These are phyloP conservation scores for Candida manassasensis DNA, from an alignment of 805 yeast genomes.

Conservation along the genomic window DNA sequence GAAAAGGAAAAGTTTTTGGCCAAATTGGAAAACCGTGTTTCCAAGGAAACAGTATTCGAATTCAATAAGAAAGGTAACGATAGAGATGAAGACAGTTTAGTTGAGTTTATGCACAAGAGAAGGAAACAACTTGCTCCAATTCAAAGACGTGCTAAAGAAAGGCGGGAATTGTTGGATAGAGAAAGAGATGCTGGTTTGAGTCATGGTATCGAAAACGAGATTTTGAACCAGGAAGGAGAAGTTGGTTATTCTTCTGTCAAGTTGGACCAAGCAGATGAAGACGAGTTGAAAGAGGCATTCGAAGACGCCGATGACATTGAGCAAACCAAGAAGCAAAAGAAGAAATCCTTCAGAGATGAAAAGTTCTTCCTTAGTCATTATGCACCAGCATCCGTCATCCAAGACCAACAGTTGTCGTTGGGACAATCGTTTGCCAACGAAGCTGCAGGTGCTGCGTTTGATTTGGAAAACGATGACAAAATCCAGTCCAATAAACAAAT, in stretches of 20 bases:
- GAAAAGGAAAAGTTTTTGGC: constrained; percentile 72
- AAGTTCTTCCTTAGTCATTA: constrained; percentile 80
- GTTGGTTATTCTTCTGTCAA: constrained; percentile 43
- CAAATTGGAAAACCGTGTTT: constrained; percentile 60
- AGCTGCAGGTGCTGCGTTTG: constrained; percentile 84
- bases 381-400: constrained; percentile 75
- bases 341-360: constrained; percentile 67
- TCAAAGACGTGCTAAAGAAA: constrained; percentile 72
- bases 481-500: constrained; percentile 62
- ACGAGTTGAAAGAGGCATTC: constrained; percentile 44
- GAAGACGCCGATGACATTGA: constrained; percentile 48
- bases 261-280: constrained; percentile 33
- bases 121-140: constrained; percentile 85
- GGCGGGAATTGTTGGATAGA: constrained; percentile 60
- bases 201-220: constrained; percentile 71
- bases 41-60: constrained; percentile 93
- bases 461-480: constrained; percentile 73
- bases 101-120: constrained; percentile 80
- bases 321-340: constrained; percentile 19
- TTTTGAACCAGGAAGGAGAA: constrained; percentile 50
- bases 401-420: constrained; percentile 69
- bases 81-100: constrained; percentile 56
- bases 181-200: constrained; percentile 73
- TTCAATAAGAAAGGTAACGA: constrained; percentile 48
- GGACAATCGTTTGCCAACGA: constrained; percentile 61